Evolutionary conservation across 192 early-diverging fungal species (phyloP).

Genomic region (Rhizophagus clarus): DNA sequence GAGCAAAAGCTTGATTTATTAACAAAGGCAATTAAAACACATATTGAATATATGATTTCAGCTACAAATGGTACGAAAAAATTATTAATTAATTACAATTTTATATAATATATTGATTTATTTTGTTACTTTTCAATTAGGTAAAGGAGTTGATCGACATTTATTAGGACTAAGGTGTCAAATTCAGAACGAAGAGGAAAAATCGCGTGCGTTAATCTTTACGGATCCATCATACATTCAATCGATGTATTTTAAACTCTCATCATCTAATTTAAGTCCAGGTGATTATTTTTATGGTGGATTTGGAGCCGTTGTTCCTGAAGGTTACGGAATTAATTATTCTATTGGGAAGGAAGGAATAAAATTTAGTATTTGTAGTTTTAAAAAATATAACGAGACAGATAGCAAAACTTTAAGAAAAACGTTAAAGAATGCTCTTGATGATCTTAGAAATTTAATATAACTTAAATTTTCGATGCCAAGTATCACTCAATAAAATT

Average conservation of each 20-base stretch:
- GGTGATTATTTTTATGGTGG: conserved; percentile 72
- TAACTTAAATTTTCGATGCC: not conserved
- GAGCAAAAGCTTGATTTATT: conserved; percentile 57
- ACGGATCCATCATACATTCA: conserved; percentile 76
- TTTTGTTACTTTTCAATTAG: conserved; percentile 26
- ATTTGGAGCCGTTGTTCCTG: conserved; percentile 83
- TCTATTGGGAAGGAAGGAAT: conserved; percentile 63
- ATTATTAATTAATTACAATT: conserved; percentile 1
- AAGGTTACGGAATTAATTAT: conserved; percentile 91
- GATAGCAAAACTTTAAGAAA: conserved; percentile 63
- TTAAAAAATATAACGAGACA: conserved; percentile 46
- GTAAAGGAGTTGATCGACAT: conserved; percentile 91
- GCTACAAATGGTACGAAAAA: conserved; percentile 58
- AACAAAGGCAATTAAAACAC: conserved; percentile 65
- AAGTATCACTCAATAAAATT: no score
- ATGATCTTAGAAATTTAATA: conserved; percentile 53
- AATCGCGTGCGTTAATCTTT: conserved; percentile 70
- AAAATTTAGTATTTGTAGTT: conserved; percentile 71
- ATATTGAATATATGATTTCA: conserved; percentile 74
- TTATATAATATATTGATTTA: not conserved
- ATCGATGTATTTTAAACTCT: conserved; percentile 80
- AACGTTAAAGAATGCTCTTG: conserved; percentile 57
- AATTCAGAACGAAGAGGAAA: conserved; percentile 64
- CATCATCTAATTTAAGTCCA: conserved; percentile 80
- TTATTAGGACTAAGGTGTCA: conserved; percentile 79